These are phyloP conservation scores for Neurospora terricola DNA, from an alignment of 495 filamentous ascomycete genomes.

Conservation along the genomic window DNA sequence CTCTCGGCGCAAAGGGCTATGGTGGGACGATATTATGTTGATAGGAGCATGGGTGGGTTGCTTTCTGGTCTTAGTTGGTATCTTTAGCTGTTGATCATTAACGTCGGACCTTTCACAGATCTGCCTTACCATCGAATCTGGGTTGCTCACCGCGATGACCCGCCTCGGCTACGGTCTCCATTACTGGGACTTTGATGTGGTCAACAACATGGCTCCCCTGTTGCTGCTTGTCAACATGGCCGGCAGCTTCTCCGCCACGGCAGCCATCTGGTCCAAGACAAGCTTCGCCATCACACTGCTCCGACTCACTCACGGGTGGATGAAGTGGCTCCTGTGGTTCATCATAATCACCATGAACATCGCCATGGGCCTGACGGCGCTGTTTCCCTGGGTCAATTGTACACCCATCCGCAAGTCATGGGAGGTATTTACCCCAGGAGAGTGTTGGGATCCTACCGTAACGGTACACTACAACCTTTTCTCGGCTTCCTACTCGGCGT, in stretches of 20 bases:
- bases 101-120: not conserved
- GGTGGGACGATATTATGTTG: slow-evolving; percentile 26
- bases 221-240: slow-evolving; percentile 8
- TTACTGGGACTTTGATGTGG: slow-evolving; percentile 12
- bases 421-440: slow-evolving; percentile 12
- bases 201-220: slow-evolving; percentile 1
- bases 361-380: slow-evolving; percentile 25
- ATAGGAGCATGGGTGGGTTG: slow-evolving; percentile 24
- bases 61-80: not conserved
- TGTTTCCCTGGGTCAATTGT: slow-evolving; percentile 32
- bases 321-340: slow-evolving; percentile 14
- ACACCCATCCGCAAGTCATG: slow-evolving; percentile 25
- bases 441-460: slow-evolving; percentile 23
- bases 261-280: slow-evolving; percentile 23
- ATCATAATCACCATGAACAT: slow-evolving; percentile 28
- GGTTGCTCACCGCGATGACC: slow-evolving; percentile 12
- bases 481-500: slow-evolving; percentile 17
- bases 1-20: slow-evolving; percentile 12
- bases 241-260: slow-evolving; percentile 13
- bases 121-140: slow-evolving; percentile 6
- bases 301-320: slow-evolving; percentile 16
- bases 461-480: slow-evolving; percentile 16
- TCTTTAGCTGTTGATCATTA: not conserved
- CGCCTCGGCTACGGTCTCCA: slow-evolving; percentile 21
- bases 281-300: slow-evolving; percentile 26